phyloP scores from a whole-genome alignment of 192 early-diverging fungal genomes.

The Backusella westeae region DNA sequence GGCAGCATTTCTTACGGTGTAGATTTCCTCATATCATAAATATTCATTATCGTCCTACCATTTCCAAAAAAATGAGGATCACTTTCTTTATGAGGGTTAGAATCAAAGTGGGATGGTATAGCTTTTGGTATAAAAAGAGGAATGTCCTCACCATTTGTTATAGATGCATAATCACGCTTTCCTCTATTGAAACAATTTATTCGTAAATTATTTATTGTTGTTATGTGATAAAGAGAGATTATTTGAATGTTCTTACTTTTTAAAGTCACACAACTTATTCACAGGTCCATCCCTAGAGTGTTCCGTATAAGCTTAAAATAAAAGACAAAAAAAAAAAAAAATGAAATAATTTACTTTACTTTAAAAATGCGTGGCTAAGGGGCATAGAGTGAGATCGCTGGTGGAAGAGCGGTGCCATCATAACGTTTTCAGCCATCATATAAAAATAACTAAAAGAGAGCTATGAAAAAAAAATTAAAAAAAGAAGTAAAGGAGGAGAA shows the following conservation, averaged over 20 bases:
- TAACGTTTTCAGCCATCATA: conserved; percentile 8
- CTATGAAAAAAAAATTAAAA: neutral
- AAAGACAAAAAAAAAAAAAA: neutral
- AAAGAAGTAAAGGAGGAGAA: neutral
- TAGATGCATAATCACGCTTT: conserved; percentile 4
- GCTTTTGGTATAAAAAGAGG: conserved; percentile 2
- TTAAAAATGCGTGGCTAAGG: conserved; percentile 6
- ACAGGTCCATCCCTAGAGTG: neutral
- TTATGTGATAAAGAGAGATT: neutral
- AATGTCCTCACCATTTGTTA: neutral
- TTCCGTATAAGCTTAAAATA: neutral
- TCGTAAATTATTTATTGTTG: neutral
- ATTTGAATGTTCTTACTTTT: neutral
- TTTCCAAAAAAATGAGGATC: conserved; percentile 8
- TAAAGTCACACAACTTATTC: conserved; percentile 1
- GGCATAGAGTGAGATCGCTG: conserved; percentile 16
- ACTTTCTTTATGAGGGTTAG: conserved; percentile 5
- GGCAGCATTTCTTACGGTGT: neutral
- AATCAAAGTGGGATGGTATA: conserved; percentile 7
- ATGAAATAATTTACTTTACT: conserved; percentile 8
- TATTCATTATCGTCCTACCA: neutral
- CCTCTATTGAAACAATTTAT: neutral
- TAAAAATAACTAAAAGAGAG: neutral
- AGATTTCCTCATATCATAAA: neutral
- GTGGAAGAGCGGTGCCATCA: conserved; percentile 11